These are phyloP conservation scores for Patellaria atrata DNA, from an alignment of 495 filamentous ascomycete genomes.

Conservation along the genomic window DNA sequence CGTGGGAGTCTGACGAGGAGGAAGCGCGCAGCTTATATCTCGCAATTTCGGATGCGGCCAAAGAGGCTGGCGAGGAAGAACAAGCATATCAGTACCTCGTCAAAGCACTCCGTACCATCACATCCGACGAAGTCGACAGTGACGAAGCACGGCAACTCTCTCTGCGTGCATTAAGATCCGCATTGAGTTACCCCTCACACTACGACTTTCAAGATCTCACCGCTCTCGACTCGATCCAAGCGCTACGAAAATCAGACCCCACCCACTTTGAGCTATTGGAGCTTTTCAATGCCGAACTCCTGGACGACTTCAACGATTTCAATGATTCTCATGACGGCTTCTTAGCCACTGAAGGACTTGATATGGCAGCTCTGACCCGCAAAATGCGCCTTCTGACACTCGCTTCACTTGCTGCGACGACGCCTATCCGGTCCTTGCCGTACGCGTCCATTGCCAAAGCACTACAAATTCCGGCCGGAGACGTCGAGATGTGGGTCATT, in stretches of 20 bases:
- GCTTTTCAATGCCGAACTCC: constrained; percentile 80
- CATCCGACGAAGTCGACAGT: constrained; percentile 50
- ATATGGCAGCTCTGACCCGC: constrained; percentile 48
- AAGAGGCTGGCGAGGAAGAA: constrained; percentile 60
- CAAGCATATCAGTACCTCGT: constrained; percentile 70
- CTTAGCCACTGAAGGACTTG: constrained; percentile 54
- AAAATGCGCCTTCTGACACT: constrained; percentile 96
- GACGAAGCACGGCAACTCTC: constrained; percentile 67
- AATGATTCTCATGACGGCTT: constrained; percentile 67
- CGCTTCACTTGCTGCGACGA: constrained; percentile 70
- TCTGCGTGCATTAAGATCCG: constrained; percentile 68
- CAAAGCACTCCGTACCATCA: constrained; percentile 69
- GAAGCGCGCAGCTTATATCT: constrained; percentile 70
- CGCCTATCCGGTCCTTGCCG: constrained; percentile 65
- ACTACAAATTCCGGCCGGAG: constrained; percentile 61
- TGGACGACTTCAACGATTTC: constrained; percentile 94
- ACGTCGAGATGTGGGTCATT: constrained; percentile 97
- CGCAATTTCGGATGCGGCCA: constrained; percentile 61
- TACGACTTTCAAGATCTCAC: constrained; percentile 93
- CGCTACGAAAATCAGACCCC: constrained; percentile 67
- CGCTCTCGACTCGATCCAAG: constrained; percentile 70
- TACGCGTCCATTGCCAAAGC: constrained; percentile 70
- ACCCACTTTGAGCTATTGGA: constrained; percentile 81
- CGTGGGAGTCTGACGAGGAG: constrained; percentile 72
- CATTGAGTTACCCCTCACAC: constrained; percentile 58